Base-by-base conservation (phyloP, 1,284 basidiomycete genomes). In the Ganoderma boninense region DNA sequence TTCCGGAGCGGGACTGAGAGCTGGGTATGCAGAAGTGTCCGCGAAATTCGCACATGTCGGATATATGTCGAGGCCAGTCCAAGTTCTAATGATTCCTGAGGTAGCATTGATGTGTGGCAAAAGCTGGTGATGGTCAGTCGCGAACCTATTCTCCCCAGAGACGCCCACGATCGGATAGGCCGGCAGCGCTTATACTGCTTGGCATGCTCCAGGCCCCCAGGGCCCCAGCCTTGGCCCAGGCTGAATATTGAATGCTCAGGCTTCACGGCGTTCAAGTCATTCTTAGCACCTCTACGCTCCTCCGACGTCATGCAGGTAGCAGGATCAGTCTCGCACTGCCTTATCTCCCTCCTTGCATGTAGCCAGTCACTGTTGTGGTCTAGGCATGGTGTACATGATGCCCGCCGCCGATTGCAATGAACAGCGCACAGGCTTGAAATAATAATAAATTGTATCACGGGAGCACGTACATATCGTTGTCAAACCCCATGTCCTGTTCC, bases 401-500 rank as follows among this genome's bases (percentile, higher is more conserved):
- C 29, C 29, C 4, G 29, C 29, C 56, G 18, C 40, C 20, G 59
- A 60, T 20, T 42, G 6, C 6, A 42, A 13, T 62, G 23, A 43
- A 20, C 8, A 57, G 26, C 26, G 29, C 8, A n/a, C 56, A 13
- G 23, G 6, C 29, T n/a, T 57, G 10, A 57, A 4, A 61, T 20
- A 14, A 20, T 40, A 11, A 6, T 18, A 56, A 8, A 4, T 32
- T 38, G 38, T 23, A 35, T 60, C 35, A 23, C 11, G 2, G 32
- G 1, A n/a, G n/a, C 52, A 11, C 49, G 23, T 52, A 52, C 49
- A 52, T 52, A 52, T 14, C 29, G 4, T 14, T 23, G 13, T 71
- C 65, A 78, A 62, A 80, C 68, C 66, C 73, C 74, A 66, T 67
- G 73, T 67, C 76, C 74, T 66, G 67, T 80, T 62, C 74, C 80